Evolutionary conservation across 192 early-diverging fungal genomes (phyloP).

Genomic region (Phlyctochytrium arcticum): DNA sequence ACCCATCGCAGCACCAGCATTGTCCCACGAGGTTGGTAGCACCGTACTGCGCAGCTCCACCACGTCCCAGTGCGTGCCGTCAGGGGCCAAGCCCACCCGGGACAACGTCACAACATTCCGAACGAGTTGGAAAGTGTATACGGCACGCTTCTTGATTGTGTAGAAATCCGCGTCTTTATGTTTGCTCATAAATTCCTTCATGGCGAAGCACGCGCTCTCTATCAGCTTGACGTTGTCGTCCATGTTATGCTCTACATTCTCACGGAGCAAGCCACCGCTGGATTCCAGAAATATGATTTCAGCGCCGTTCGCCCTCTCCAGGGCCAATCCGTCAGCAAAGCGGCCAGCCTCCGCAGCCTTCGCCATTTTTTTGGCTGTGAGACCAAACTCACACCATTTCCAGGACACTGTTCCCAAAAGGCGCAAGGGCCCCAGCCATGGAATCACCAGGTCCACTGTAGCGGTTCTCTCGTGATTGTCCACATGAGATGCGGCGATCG

Average conservation of each 20-base stretch:
- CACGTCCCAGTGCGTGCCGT: background rate
- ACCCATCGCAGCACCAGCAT: background rate
- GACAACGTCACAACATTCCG: too few species aligned
- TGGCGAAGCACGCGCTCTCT: background rate
- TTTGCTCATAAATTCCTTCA: too few species aligned
- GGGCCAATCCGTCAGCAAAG: background rate
- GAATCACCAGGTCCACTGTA: background rate
- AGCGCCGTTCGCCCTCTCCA: background rate
- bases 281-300: background rate
- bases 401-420: background rate
- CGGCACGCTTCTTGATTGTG: too few species aligned
- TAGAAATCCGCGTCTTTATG: too few species aligned
- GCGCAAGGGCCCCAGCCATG: background rate
- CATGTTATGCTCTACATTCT: background rate
- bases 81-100: too few species aligned
- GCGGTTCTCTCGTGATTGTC: background rate
- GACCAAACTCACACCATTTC: background rate
- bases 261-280: background rate
- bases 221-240: background rate
- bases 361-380: background rate
- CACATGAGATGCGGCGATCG: too few species aligned
- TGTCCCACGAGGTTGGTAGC: background rate
- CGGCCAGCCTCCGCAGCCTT: too few species aligned
- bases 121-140: too few species aligned
- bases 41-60: background rate